phyloP scores from a whole-genome alignment of 1,284 basidiomycete species.

The Tylopilus sp. region DNA sequence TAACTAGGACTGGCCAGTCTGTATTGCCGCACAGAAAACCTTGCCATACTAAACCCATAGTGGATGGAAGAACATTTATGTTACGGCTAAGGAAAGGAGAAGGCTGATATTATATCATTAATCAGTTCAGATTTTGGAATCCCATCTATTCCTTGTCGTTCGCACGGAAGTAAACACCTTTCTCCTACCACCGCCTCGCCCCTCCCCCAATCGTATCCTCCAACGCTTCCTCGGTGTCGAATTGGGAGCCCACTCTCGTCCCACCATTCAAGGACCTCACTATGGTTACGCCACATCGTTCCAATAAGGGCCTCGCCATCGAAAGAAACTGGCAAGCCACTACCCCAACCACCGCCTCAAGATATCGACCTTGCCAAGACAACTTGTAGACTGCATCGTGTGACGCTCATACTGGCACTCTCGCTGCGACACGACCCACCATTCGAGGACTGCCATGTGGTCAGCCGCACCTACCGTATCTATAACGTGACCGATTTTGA shows the following conservation, averaged over 20 bases:
- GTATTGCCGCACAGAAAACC: constrained; percentile 9
- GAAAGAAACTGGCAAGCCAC: constrained; percentile 79
- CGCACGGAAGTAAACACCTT: constrained; percentile 83
- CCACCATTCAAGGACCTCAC: constrained; percentile 91
- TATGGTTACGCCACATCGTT: constrained; percentile 82
- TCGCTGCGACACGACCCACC: constrained; percentile 83
- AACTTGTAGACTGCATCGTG: constrained; percentile 80
- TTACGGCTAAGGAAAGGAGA: not conserved
- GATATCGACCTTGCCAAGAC: constrained; percentile 82
- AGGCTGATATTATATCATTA: not conserved
- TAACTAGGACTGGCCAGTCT: constrained; percentile 12
- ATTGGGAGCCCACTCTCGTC: constrained; percentile 78
- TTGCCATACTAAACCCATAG: constrained; percentile 10
- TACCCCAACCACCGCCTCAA: constrained; percentile 86
- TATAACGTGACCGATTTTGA: constrained; percentile 85
- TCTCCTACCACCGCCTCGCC: constrained; percentile 77
- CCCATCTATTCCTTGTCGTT: constrained; percentile 89
- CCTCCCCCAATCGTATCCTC: constrained; percentile 86
- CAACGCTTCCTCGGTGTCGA: constrained; percentile 86
- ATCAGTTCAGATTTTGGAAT: constrained; percentile 74
- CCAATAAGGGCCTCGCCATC: constrained; percentile 82
- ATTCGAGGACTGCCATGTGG: constrained; percentile 77
- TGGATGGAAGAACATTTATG: too few species aligned
- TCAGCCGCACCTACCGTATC: constrained; percentile 82
- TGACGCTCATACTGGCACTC: constrained; percentile 82